These are phyloP conservation scores for Pseudoperonospora humuli DNA, from an alignment of 352 stramenopile species.

Conservation along the genomic window DNA sequence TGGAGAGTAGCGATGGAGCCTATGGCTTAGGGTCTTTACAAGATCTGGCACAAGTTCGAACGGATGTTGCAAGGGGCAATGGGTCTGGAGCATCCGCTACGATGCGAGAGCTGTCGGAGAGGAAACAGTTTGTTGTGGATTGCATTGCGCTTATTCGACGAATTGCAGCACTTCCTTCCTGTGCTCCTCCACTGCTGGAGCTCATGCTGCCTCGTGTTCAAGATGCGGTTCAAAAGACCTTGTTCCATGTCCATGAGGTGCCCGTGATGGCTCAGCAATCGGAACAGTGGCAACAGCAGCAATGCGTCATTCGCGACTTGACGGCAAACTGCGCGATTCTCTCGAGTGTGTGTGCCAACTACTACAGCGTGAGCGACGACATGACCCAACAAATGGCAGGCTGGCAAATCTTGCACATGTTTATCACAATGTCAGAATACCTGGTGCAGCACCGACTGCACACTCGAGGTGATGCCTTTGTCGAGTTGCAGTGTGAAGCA, in stretches of 20 bases:
- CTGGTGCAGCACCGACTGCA: slow-evolving; percentile 50
- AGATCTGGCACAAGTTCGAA: slow-evolving; percentile 58
- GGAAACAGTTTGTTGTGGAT: slow-evolving; percentile 67
- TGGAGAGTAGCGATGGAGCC: slow-evolving; percentile 21
- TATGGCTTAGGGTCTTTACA: slow-evolving; percentile 59
- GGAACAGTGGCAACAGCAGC: slow-evolving; percentile 43
- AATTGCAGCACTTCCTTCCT: slow-evolving; percentile 54
- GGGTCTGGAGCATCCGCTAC: slow-evolving; percentile 12
- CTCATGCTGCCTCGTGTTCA: slow-evolving; percentile 43
- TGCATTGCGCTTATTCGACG: slow-evolving; percentile 64
- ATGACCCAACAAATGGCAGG: slow-evolving; percentile 50
- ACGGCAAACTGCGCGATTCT: slow-evolving; percentile 50
- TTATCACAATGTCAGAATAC: slow-evolving; percentile 55
- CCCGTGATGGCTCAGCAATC: slow-evolving; percentile 30
- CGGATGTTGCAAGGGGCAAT: slow-evolving; percentile 32
- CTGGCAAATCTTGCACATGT: slow-evolving; percentile 58
- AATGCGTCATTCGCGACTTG: slow-evolving; percentile 45
- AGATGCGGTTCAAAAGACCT: slow-evolving; percentile 25
- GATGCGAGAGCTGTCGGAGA: slow-evolving; percentile 52
- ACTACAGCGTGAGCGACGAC: slow-evolving; percentile 47
- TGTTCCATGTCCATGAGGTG: slow-evolving; percentile 47
- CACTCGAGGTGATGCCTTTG: slow-evolving; percentile 44
- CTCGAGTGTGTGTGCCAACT: slow-evolving; percentile 51
- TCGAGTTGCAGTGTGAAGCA: slow-evolving; percentile 52
- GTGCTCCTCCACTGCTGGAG: slow-evolving; percentile 42